A percentile compares a stretch with the other conserved stretches of the same genome.
phyloP scores from a whole-genome alignment of 208 protist species.

The Porcisia deanei region DNA sequence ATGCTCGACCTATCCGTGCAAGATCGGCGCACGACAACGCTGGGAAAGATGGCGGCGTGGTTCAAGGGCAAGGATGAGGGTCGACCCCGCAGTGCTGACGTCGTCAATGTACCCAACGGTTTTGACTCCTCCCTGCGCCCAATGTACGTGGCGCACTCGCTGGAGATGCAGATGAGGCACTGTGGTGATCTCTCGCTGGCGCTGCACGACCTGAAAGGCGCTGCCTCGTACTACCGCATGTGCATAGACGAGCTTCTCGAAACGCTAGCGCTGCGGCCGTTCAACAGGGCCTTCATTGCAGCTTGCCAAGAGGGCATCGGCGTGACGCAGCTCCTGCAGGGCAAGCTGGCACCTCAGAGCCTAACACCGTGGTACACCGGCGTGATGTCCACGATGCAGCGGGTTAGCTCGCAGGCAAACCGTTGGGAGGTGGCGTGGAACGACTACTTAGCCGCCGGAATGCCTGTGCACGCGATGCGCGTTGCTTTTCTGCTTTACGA shows the following conservation, averaged over 20 bases:
- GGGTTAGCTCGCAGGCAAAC: constrained; percentile 46
- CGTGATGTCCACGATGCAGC: constrained; percentile 35
- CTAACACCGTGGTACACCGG: constrained; percentile 55
- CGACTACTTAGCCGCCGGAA: constrained; percentile 58
- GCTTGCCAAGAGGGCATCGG: constrained; percentile 77
- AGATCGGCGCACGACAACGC: constrained; percentile 76
- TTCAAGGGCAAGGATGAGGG: constrained; percentile 72
- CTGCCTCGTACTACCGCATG: constrained; percentile 67
- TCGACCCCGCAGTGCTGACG: constrained; percentile 42
- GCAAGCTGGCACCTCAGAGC: constrained; percentile 50
- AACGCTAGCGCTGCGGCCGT: constrained; percentile 55
- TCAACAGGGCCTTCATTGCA: constrained; percentile 71
- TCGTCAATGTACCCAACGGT: constrained; percentile 13
- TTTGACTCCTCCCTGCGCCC: constrained; percentile 12
- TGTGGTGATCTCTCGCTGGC: constrained; percentile 68
- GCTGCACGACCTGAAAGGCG: constrained; percentile 67
- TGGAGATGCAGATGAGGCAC: constrained; percentile 88
- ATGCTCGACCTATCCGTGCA: constrained; percentile 59
- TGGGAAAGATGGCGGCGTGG: constrained; percentile 84
- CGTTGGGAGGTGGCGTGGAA: constrained; percentile 69
- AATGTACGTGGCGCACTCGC: constrained; percentile 59
- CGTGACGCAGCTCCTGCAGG: constrained; percentile 54
- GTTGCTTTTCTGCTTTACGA: constrained; percentile 68
- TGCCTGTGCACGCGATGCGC: constrained; percentile 53
- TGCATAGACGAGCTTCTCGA: constrained; percentile 74